Evolutionary conservation across 2,329 filamentous ascomycete genomes (phyloP), one percentile per base, ranked within the genome.

Genomic region (Aspergillus pseudonomiae): DNA sequence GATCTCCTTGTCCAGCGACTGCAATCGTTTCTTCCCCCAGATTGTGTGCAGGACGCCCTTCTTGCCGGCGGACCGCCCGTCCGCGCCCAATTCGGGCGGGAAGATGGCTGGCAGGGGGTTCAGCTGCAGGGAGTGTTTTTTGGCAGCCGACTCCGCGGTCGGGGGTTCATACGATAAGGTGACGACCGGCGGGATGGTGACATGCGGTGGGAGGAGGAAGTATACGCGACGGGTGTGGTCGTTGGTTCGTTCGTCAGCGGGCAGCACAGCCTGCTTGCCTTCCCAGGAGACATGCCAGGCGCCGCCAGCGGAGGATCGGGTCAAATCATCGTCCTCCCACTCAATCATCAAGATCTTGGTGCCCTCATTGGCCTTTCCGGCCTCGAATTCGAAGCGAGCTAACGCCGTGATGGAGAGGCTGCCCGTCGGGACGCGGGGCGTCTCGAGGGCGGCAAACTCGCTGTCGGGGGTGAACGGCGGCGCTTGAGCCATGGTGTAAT

Each of bases 341-440:
- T 97, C 93, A 45, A 96, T 89, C 92, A 97, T 95, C 70, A 97
- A 82, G 67, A 97, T 89, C 81, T 96, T 97, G 66, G 92, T 96
- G 46, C 93, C 93, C 68, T 94, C 90, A 71, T 92, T 92, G 57
- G 88, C 90, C 75, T 86, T 87, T 41, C 89, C 90, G 0, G 87
- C 83, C 78, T 94, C 91, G 74, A 96, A 96, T 76, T 97, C 93
- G 78, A 96, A 97, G 63, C 93, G 89, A 53, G 92, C 90, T 53
- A 93, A 83, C n/a, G 89, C 89, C 62, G 85, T 86, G 54, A 82
- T 77, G 0, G 78, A 78, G 73, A 83, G 73, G 16, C 70, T 67
- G 26, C 60, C 60, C 2, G 59, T 71, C 6, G 67, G 64, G 3
- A 61, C 69, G 36, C 70, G 76, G 14, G 75, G 71, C 5, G 77